Base-by-base conservation (phyloP, 108 stramenopile genomes). In the Conticribra weissflogii region DNA sequence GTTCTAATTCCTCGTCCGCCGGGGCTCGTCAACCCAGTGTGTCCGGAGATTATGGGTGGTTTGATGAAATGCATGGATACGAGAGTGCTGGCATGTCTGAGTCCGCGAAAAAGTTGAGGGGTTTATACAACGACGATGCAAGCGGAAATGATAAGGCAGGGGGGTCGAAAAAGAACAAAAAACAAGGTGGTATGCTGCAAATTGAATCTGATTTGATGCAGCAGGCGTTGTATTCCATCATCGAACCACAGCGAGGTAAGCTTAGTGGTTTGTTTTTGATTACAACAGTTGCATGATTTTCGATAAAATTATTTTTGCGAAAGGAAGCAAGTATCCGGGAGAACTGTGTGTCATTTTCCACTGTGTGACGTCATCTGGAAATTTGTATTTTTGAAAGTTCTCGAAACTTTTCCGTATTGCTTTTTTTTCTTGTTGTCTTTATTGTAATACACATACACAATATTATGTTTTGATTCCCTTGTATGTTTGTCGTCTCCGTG, bases 31-130 rank as follows among this genome's bases (percentile, higher is more conserved):
- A 46, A n/a, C 12, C 24, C 17, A 53, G 25, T 62, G 33, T 47
- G 5, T 41, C 36, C 23, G 68, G 66, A 7, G 59, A 90, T 53
- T 90, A 89, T 88, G 89, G 92, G 21, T 93, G 89, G 89, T 93
- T 86, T 64, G 89, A 93, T 71, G 92, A 93, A 61, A 83, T 89
- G 3, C 90, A 88, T 49, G 76, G 58, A 0, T 54, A 78, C 30
- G 72, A 78, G 29, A 46, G 66, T 44, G 54, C 54, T 1, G 46
- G 33, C 41, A 31, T 70, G 2, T 48, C 59, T 0, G 59, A 56
- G 19, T 49, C n/a, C 31, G 49, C 22, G 22, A 28, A 48, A 45
- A 53, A 52, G 27, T 22, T 56, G 2, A 16, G n/a, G 3, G 19
- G 28, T 64, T 12, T 7, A 16, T 4, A 66, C 52, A 29, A 68